A percentile compares a stretch with the other conserved stretches of the same genome.
phyloP scores from a whole-genome alignment of 2,329 filamentous ascomycete species.

The Fusarium napiforme region DNA sequence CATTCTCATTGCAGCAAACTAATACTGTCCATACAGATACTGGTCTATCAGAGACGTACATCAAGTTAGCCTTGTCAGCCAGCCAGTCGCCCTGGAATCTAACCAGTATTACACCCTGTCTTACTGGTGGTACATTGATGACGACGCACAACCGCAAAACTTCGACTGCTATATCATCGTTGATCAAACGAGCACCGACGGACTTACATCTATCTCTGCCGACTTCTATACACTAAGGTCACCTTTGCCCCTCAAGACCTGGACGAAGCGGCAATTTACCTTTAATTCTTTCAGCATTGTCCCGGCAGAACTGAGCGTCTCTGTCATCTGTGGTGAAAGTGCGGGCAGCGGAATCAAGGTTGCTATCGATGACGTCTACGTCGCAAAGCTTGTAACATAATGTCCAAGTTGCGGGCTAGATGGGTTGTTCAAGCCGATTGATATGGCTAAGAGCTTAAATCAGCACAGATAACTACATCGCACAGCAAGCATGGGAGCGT shows the following conservation, averaged over 20 bases:
- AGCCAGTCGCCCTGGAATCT: not conserved
- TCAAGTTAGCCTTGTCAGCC: not conserved
- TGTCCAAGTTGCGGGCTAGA: no score
- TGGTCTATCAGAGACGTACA: not conserved
- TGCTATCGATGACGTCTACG: not conserved
- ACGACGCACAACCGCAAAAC: not conserved
- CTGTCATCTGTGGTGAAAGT: rapidly evolving
- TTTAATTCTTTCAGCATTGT: not conserved
- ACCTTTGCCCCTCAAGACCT: not conserved
- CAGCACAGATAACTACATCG: no score
- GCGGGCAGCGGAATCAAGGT: not conserved
- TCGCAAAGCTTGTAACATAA: not conserved
- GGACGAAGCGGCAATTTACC: not conserved
- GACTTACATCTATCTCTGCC: not conserved
- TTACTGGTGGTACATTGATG: not conserved
- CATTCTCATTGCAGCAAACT: not conserved
- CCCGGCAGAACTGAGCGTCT: not conserved
- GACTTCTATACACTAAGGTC: rapidly evolving
- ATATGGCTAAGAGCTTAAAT: no score
- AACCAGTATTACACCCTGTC: not conserved
- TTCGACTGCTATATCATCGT: not conserved
- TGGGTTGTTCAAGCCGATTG: no score
- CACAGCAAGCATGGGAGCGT: no score
- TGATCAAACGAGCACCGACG: not conserved
- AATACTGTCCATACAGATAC: not conserved